Evolutionary conservation across 2,329 filamentous ascomycete genomes (phyloP), one percentile per base, ranked within the genome.

Genomic region (Colletotrichum eremochloae): DNA sequence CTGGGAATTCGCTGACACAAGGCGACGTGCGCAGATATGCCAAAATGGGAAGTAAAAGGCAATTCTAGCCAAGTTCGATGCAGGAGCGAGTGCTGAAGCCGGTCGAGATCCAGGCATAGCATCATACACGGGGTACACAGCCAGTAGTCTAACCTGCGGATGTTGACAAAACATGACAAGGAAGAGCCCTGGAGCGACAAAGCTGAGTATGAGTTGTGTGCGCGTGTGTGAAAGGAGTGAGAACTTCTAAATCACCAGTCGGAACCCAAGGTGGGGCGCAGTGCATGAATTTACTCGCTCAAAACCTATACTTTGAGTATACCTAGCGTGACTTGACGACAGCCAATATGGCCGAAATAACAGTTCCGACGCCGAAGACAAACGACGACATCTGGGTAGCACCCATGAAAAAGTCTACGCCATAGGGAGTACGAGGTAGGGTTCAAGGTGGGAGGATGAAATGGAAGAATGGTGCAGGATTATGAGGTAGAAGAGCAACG

Each of bases 391-490:
- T 36, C 44, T 5, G 24, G 8, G 46, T 40, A 68, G 24, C 48
- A 40, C 40, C 29, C 15, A 40, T 57, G 29, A 46, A 53, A 36
- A 38, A 33, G 24, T 24, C 29, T 62, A 31, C 18, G 55, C 56
- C 56, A 36, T 46, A 67, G 53, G 48, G 57, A 67, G 65, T 46
- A 36, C 40, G 14, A 57, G 56, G 44, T 48, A 63, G 57, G 65
- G 57, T 15, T 68, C 57, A 40, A 60, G 38, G 18, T 36, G 46
- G 24, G n/a, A 53, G n/a, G n/a, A 33, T n/a, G 24, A 29, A 31
- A 33, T 40, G 56, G 44, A 14, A 20, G 46, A 14, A 55, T 53
- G 7, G 46, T 46, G 57, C 12, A 18, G 38, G 15, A 67, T 5
- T 4, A 60, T 38, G 42, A 11, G 44, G 18, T 14, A 52, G 33